Base-by-base conservation (phyloP, 768 basidiomycete species). In the Boletus huronensis region DNA sequence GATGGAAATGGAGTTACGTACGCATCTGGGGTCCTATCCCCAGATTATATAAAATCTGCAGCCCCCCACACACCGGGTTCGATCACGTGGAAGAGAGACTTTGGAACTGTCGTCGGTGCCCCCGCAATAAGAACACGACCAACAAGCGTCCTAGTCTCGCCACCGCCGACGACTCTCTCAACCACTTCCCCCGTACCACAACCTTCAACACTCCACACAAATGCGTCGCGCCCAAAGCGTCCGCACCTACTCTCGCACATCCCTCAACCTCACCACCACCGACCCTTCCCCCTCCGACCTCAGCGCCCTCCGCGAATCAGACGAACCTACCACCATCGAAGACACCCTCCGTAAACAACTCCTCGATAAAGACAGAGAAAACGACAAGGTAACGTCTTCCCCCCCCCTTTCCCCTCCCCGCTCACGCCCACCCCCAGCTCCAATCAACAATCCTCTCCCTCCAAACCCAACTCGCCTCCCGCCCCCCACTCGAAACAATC, bases 401-500 rank as follows among this genome's bases (percentile, higher is more conserved):
- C 36, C 3, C 17, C 8, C 29, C 14, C 32, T 23, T 16, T 40
- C 39, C 13, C n/a, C 2, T 23, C 34, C 34, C 26, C 52, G 14
- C 34, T 4, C 42, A 17, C 43, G 13, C 4, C 25, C 21, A 4
- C 41, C 5, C 17, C 17, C 50, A 90, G 89, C 74, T 90, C 11
- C 79, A 80, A 65, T 75, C 80, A 6, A 82, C 84, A 52, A 77
- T 90, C 29, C 76, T 83, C 53, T 50, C 77, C 17, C 77, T 92
- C 31, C 84, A 90, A 64, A 78, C 77, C 0, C 84, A 87, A 56
- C 79, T 91, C 5, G 75, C 81, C 0, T 75, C 83, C 49, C 77
- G 90, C 13, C 90, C 90, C 13, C 82, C 89, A 5, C 55, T 85
- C 35, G 87, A 90, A 57, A 73, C 73, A 0, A 74, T 92, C 26